Evolutionary conservation across 1,284 basidiomycete species (phyloP), one percentile per base, ranked within the genome.

Genomic region (Cerrena zonata): DNA sequence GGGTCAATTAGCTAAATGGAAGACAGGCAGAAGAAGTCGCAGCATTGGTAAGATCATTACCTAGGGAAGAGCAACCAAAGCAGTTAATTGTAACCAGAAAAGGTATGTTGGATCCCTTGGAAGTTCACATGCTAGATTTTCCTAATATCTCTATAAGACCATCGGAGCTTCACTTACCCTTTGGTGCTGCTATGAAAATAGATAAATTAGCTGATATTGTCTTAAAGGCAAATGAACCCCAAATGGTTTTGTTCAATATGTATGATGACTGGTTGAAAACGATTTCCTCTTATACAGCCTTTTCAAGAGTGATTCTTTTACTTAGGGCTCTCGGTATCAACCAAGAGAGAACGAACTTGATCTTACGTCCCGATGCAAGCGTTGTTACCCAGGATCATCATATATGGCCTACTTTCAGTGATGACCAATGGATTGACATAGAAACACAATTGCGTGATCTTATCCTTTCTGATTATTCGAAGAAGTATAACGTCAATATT

Each of bases 81-180:
- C 94, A 98, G 66, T 93, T 99, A 59, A 99, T 99, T 58, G 96
- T 99, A 53, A 99, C 95, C 38, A 86, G 96, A 51, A 99, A 99
- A 84, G 96, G 96, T 75, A 99, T 99, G 96, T 83, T 99, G 68
- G 91, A 94, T 71, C 92, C 92, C 41, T 83, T 99, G 53, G 96
- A 99, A 76, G 96, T 99, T 53, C 96, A 99, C 69, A 81, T 98
- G 69, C 86, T 94, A 57, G 96, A 98, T 74, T 99, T 99, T 86
- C 96, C 96, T 48, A 99, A 99, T 73, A 97, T 99, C 62, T 94
- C 98, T 69, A 99, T 99, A 78, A 98, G 98, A 75, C 96, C 96
- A 49, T 94, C 91, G 58, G 96, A 99, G 70, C 76, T 99, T 44
- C 96, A 99, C 67, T 73, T 99, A 53, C 96, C 96, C 1, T 99